A percentile compares a stretch with the other conserved stretches of the same genome.
Evolutionary conservation across 306 rosid species (phyloP).

Genomic region (Prosopis cineraria): DNA sequence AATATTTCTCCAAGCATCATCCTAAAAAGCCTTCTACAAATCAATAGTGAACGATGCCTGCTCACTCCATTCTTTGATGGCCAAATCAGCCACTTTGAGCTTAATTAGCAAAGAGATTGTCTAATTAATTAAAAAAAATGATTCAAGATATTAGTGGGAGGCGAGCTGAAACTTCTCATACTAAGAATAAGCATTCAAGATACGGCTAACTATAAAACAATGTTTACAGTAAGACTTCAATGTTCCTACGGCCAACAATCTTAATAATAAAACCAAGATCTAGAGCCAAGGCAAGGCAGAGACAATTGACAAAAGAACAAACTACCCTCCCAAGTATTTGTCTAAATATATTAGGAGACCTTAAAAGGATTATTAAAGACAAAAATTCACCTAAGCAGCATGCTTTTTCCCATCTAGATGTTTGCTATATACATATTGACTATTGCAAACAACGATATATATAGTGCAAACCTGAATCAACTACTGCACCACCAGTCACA

Average conservation of each 20-base stretch:
- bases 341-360: background rate
- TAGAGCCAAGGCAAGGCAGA: conserved; percentile 2
- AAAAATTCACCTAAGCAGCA: conserved; percentile 57
- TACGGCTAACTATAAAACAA: background rate
- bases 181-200: background rate
- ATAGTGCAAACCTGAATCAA: conserved; percentile 52
- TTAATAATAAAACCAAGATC: background rate
- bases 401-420: conserved; percentile 71
- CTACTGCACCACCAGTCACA: conserved; percentile 37
- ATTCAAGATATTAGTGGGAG: too few relatives aligned
- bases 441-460: conserved; percentile 63
- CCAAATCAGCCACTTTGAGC: too few relatives aligned
- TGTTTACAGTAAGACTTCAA: background rate
- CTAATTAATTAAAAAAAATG: too few relatives aligned
- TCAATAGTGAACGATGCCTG: too few relatives aligned
- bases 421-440: conserved; percentile 54
- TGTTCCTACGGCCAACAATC: background rate
- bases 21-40: too few relatives aligned
- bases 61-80: too few relatives aligned
- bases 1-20: too few relatives aligned
- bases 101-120: too few relatives aligned
- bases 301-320: background rate
- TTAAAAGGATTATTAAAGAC: conserved; percentile 24
- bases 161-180: background rate
- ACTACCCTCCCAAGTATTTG: background rate